These are phyloP conservation scores for Danielia reshetovae DNA, from an alignment of 805 yeast genomes.

Conservation along the genomic window DNA sequence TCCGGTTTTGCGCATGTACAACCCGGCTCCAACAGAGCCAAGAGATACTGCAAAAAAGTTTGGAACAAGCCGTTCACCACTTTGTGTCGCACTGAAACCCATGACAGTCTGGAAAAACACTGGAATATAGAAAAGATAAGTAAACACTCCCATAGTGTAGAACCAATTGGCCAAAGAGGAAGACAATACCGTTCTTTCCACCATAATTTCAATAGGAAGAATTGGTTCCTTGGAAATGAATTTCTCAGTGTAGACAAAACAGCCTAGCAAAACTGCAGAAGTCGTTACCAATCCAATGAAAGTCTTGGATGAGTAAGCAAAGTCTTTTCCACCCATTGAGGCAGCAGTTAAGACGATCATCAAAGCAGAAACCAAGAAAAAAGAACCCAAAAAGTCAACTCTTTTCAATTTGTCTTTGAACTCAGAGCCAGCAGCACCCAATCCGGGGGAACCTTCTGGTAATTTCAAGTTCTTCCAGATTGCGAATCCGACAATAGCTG, in stretches of 20 bases:
- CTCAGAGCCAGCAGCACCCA: slow-evolving; percentile 46
- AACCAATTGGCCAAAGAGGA: slow-evolving; percentile 70
- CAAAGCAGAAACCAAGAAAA: slow-evolving; percentile 52
- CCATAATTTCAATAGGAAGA: slow-evolving; percentile 57
- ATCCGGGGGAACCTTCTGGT: slow-evolving; percentile 55
- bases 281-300: slow-evolving; percentile 31
- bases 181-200: slow-evolving; percentile 56
- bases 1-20: slow-evolving; percentile 65
- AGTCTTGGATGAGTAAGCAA: slow-evolving; percentile 42
- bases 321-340: slow-evolving; percentile 59
- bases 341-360: slow-evolving; percentile 60
- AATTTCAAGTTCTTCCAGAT: slow-evolving; percentile 37
- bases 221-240: slow-evolving; percentile 59
- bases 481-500: slow-evolving; percentile 39
- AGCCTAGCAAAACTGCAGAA: slow-evolving; percentile 31
- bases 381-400: slow-evolving; percentile 28
- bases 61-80: slow-evolving; percentile 57
- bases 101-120: slow-evolving; percentile 57
- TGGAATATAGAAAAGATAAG: slow-evolving; percentile 68
- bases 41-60: slow-evolving; percentile 65
- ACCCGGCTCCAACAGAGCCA: slow-evolving; percentile 67
- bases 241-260: slow-evolving; percentile 51
- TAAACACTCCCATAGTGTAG: slow-evolving; percentile 61
- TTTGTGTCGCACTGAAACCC: slow-evolving; percentile 49
- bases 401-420: slow-evolving; percentile 48